A percentile compares a stretch with the other conserved stretches of the same genome.
phyloP scores from a whole-genome alignment of 768 basidiomycete genomes.

The Lentinula boryana region DNA sequence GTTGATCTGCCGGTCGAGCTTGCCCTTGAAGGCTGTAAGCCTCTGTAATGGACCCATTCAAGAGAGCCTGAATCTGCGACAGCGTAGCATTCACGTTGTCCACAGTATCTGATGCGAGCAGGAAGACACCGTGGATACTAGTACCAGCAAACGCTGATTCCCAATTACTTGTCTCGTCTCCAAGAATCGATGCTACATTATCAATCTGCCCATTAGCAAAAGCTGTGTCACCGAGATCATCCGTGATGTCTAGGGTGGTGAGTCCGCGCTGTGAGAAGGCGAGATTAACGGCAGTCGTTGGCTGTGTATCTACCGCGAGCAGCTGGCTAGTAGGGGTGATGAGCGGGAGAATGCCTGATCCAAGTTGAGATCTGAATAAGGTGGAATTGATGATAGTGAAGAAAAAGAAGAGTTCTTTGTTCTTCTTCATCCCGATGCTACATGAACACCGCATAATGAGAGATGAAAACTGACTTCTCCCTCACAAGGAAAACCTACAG shows the following conservation, averaged over 20 bases:
- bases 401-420: slow-evolving; percentile 19
- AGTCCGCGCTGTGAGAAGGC: slow-evolving; percentile 18
- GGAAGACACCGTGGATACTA: slow-evolving; percentile 16
- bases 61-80: slow-evolving; percentile 13
- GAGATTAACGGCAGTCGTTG: slow-evolving; percentile 17
- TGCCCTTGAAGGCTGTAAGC: slow-evolving; percentile 14
- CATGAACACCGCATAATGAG: background rate
- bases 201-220: slow-evolving; percentile 10
- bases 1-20: slow-evolving; percentile 17
- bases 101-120: slow-evolving; percentile 18
- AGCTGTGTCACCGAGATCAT: slow-evolving; percentile 11
- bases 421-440: slow-evolving; percentile 17
- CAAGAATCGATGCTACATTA: slow-evolving; percentile 6
- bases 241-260: slow-evolving; percentile 11
- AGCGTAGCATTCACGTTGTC: slow-evolving; percentile 13
- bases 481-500: background rate
- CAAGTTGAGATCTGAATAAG: slow-evolving; percentile 14
- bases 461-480: background rate
- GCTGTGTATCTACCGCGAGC: slow-evolving; percentile 13
- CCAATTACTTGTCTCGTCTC: slow-evolving; percentile 13
- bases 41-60: slow-evolving; percentile 15
- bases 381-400: slow-evolving; percentile 13
- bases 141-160: slow-evolving; percentile 13
- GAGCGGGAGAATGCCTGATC: slow-evolving; percentile 12
- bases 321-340: slow-evolving; percentile 17